These are phyloP conservation scores for Alternaria sp. DNA, from an alignment of 2,329 filamentous ascomycete genomes.

Conservation along the genomic window DNA sequence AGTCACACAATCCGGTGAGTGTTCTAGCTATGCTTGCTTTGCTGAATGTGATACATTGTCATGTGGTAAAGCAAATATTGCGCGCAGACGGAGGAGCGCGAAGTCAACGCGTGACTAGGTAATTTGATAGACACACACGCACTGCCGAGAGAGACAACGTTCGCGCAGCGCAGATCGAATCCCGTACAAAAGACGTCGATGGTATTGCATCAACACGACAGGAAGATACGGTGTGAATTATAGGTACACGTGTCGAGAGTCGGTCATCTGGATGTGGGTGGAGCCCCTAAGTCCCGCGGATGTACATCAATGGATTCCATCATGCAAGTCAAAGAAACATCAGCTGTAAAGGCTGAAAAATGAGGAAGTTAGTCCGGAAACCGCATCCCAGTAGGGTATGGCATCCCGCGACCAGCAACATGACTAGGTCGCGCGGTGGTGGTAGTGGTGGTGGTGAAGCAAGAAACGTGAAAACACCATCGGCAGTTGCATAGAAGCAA, in stretches of 20 bases:
- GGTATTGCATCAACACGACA: neutral
- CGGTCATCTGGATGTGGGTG: constrained; percentile 16
- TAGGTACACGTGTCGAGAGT: constrained; percentile 35
- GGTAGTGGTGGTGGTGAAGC: constrained; percentile 9
- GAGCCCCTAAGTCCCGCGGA: constrained; percentile 3
- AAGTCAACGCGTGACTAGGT: constrained; percentile 3
- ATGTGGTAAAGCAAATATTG: constrained; percentile 13
- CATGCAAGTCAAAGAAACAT: constrained; percentile 6
- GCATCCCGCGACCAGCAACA: constrained; percentile 7
- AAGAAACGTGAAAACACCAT: constrained; percentile 1
- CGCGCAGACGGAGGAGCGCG: constrained; percentile 14
- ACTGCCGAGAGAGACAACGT: neutral
- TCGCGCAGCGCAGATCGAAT: constrained; percentile 5
- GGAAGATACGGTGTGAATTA: constrained; percentile 34
- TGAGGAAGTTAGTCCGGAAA: constrained; percentile 6
- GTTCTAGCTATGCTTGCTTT: neutral
- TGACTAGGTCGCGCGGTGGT: constrained; percentile 12
- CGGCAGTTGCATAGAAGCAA: constrained; percentile 10
- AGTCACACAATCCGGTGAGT: neutral
- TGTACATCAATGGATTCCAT: constrained; percentile 5
- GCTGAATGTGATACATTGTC: neutral
- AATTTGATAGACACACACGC: neutral
- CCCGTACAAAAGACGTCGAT: neutral
- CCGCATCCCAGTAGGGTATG: neutral
- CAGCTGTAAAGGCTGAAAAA: constrained; percentile 3